phyloP scores from a whole-genome alignment of 176 grass and related monocot genomes.

The Eleusine indica region DNA sequence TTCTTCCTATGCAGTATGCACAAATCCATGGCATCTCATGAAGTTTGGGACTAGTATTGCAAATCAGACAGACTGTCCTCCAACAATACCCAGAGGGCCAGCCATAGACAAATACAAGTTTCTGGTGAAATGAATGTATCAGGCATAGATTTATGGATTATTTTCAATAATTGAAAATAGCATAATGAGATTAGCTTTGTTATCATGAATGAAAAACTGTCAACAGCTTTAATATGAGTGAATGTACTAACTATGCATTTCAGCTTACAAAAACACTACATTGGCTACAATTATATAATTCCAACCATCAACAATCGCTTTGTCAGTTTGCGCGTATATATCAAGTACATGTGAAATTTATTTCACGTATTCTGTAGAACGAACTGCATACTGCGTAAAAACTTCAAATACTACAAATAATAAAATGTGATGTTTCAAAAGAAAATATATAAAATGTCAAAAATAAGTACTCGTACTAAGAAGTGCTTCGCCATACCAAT shows the following conservation, averaged over 20 bases:
- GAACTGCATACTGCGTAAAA: not conserved
- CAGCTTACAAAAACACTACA: not conserved
- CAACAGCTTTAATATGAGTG: not conserved
- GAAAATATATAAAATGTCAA: constrained; percentile 19
- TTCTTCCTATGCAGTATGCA: not conserved
- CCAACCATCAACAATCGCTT: not conserved
- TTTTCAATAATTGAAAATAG: not conserved
- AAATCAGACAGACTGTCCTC: not conserved
- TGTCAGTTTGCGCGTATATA: not conserved
- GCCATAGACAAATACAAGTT: not conserved
- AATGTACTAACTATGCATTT: constrained; percentile 8
- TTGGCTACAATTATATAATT: constrained; percentile 17
- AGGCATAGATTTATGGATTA: not conserved
- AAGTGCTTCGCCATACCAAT: constrained; percentile 61
- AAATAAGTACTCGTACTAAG: constrained; percentile 3
- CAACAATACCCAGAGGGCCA: not conserved
- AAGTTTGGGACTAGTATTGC: not conserved
- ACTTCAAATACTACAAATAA: constrained; percentile 15
- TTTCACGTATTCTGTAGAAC: not conserved
- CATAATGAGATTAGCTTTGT: not conserved
- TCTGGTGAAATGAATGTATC: not conserved
- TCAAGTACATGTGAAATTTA: not conserved
- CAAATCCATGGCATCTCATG: not conserved
- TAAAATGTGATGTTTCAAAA: not conserved
- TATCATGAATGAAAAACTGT: not conserved